Conservation (phyloP, 164 flowering plant genomes). For the Vitis labrusca region DNA sequence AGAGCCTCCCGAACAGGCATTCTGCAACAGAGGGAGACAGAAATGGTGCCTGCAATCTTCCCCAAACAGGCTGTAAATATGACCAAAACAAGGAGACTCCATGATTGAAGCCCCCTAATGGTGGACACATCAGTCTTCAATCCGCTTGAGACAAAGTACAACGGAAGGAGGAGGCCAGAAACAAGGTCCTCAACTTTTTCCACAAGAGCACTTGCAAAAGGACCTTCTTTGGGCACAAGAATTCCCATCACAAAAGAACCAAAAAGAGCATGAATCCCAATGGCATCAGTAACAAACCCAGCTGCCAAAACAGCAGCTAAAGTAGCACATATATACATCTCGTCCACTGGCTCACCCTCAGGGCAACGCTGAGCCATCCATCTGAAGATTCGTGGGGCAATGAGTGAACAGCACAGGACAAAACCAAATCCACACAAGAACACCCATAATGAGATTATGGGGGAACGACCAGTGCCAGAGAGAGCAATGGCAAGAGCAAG, state of each 20-base stretch:
- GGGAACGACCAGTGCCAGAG: constrained; percentile 41
- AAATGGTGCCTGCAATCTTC: constrained; percentile 49
- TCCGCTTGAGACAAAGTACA: constrained; percentile 66
- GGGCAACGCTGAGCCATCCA: constrained; percentile 46
- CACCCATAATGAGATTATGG: constrained; percentile 46
- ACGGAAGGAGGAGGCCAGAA: constrained; percentile 55
- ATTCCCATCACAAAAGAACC: constrained; percentile 64
- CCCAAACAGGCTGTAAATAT: constrained; percentile 55
- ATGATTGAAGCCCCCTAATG: constrained; percentile 50
- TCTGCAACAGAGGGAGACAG: constrained; percentile 30
- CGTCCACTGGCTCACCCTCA: constrained; percentile 54
- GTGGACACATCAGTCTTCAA: constrained; percentile 57
- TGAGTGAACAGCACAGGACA: constrained; percentile 17
- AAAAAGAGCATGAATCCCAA: constrained; percentile 65
- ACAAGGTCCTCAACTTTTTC: constrained; percentile 71
- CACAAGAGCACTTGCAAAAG: constrained; percentile 52
- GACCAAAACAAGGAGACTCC: constrained; percentile 61
- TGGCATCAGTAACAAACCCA: constrained; percentile 45
- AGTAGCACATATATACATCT: constrained; percentile 43
- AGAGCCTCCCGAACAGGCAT: constrained; percentile 45
- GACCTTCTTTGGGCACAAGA: constrained; percentile 55
- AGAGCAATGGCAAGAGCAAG: constrained; percentile 60
- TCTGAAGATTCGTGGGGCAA: constrained; percentile 31
- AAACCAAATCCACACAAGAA: constrained; percentile 37
- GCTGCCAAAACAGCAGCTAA: constrained; percentile 45